A percentile compares a stretch with the other conserved stretches of the same genome.
These are phyloP conservation scores for Brassica carinata DNA, from an alignment of 345 rosid genomes.

Conservation along the genomic window DNA sequence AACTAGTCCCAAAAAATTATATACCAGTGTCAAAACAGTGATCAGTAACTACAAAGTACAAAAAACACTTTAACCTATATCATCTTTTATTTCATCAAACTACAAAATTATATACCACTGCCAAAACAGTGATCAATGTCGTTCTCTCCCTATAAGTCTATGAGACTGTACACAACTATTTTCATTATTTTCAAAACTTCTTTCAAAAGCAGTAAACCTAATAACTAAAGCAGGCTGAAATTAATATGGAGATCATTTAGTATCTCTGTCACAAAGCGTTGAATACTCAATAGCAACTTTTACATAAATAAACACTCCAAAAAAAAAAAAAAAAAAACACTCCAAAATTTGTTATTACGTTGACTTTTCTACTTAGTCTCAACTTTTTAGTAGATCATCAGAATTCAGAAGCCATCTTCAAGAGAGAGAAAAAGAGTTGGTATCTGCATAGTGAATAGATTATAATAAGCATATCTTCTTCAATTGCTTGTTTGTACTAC, in stretches of 20 bases:
- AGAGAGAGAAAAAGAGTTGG: not conserved
- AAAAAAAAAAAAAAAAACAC: not conserved
- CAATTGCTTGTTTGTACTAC: slow-evolving; percentile 12
- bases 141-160: slow-evolving; percentile 10
- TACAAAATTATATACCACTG: slow-evolving; percentile 4
- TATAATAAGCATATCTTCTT: slow-evolving; percentile 18
- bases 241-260: slow-evolving; percentile 9
- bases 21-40: slow-evolving; percentile 3
- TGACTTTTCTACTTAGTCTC: slow-evolving; percentile 34
- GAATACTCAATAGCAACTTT: slow-evolving; percentile 36
- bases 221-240: slow-evolving; percentile 5
- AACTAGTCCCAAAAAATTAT: not conserved
- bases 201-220: slow-evolving; percentile 1
- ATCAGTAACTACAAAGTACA: slow-evolving; percentile 30
- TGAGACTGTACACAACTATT: not conserved
- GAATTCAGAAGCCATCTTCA: slow-evolving; percentile 31
- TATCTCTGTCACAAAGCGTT: slow-evolving; percentile 40
- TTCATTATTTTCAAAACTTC: not conserved
- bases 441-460: slow-evolving; percentile 14
- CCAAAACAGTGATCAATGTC: slow-evolving; percentile 24
- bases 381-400: slow-evolving; percentile 30
- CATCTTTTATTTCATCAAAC: slow-evolving; percentile 8
- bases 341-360: slow-evolving; percentile 20
- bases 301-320: slow-evolving; percentile 14
- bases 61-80: not conserved